Conservation (phyloP, 176 grass and related monocot genomes). For the Oryza coarctata region DNA sequence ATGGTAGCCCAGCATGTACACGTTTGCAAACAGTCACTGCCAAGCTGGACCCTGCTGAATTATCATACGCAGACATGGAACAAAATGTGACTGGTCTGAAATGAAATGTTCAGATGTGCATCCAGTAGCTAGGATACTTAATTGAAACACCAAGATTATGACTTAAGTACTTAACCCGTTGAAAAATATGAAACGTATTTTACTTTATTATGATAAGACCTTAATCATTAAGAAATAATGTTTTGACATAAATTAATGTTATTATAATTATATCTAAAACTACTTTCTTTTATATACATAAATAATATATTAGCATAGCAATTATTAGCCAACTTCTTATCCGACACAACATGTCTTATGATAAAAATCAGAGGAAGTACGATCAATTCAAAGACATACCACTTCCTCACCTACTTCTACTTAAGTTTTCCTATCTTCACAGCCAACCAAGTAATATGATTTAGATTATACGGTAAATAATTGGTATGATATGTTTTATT, state of each 20-base stretch:
- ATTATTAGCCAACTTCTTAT: no score
- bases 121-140: not conserved
- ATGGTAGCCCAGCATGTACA: not conserved
- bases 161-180: not conserved
- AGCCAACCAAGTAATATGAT: not conserved
- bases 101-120: not conserved
- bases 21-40: constrained; percentile 20
- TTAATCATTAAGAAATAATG: no score
- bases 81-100: not conserved
- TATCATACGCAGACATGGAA: not conserved
- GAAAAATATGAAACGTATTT: no score
- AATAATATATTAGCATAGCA: no score
- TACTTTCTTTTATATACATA: no score
- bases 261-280: no score
- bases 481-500: no score
- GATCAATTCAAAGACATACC: not conserved
- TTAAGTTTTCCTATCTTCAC: not conserved
- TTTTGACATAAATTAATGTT: no score
- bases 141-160: constrained; percentile 2
- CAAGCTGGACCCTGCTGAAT: not conserved
- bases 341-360: no score
- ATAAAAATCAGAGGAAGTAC: no score
- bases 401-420: not conserved
- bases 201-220: no score
- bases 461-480: no score